Percentiles rank a stretch among this genome's conserved stretches.
Conservation (phyloP, 164 flowering plant genomes). For the Liriodendron chinense region DNA sequence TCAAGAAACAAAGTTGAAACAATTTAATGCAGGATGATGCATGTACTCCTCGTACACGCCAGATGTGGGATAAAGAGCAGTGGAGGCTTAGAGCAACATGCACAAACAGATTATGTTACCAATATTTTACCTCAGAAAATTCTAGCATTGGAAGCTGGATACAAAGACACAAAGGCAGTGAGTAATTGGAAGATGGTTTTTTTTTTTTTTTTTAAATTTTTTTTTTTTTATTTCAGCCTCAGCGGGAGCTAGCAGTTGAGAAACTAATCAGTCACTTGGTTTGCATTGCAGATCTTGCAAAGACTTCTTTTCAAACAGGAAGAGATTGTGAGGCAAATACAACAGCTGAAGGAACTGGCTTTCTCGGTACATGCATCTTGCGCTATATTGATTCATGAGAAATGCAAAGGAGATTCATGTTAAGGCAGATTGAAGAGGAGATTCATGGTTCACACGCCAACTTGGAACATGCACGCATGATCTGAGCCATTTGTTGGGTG, state of each 20-base stretch:
- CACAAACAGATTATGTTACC: slow-evolving; percentile 5
- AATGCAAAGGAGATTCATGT: background rate
- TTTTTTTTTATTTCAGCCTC: slow-evolving; percentile 10
- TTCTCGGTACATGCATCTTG: slow-evolving; percentile 10
- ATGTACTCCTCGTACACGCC: background rate
- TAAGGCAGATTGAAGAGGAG: background rate
- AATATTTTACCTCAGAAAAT: slow-evolving; percentile 27
- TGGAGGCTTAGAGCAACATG: slow-evolving; percentile 9
- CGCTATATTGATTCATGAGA: background rate
- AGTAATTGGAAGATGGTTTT: slow-evolving; percentile 10
- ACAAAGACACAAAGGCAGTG: slow-evolving; percentile 41
- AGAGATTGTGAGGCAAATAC: slow-evolving; percentile 30
- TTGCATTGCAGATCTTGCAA: slow-evolving; percentile 29
- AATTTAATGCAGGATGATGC: slow-evolving; percentile 27
- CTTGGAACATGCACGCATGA: too few species aligned
- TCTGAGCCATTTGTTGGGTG: background rate
- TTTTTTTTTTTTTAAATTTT: too few species aligned
- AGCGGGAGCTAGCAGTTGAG: background rate
- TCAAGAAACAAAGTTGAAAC: slow-evolving; percentile 3
- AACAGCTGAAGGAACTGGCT: slow-evolving; percentile 28
- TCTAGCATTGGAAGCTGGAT: slow-evolving; percentile 33
- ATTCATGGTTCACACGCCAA: background rate
- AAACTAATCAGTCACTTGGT: slow-evolving; percentile 2
- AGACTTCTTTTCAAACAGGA: slow-evolving; percentile 20
- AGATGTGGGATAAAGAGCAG: background rate